Percentiles rank a stretch among this genome's conserved stretches.
phyloP scores from a whole-genome alignment of 1,284 basidiomycete species.

The Caloboletus inedulis region DNA sequence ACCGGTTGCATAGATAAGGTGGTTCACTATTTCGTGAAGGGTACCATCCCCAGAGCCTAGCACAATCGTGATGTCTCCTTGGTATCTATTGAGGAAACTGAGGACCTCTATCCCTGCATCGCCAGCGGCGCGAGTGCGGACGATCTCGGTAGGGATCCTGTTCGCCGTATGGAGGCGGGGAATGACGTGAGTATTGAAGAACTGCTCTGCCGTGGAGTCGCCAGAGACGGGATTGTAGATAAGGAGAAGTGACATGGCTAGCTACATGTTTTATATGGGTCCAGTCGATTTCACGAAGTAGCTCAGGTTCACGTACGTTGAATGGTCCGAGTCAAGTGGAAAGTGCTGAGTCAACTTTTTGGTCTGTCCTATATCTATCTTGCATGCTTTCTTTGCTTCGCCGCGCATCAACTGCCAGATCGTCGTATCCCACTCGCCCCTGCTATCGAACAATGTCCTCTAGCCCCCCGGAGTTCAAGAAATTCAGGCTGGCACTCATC shows the following conservation, averaged over 20 bases:
- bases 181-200: slow-evolving; percentile 60
- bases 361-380: slow-evolving; percentile 2
- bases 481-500: slow-evolving; percentile 82
- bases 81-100: slow-evolving; percentile 36
- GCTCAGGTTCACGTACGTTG: slow-evolving; percentile 16
- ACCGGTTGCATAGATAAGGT: slow-evolving; percentile 40
- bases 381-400: slow-evolving; percentile 20
- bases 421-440: not conserved
- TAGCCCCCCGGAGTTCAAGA: slow-evolving; percentile 47
- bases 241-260: slow-evolving; percentile 42
- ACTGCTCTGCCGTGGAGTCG: slow-evolving; percentile 37
- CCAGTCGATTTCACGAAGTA: slow-evolving; percentile 2
- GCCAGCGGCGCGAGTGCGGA: slow-evolving; percentile 49
- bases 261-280: not conserved
- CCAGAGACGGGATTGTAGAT: slow-evolving; percentile 54
- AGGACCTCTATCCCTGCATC: slow-evolving; percentile 60
- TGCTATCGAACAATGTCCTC: slow-evolving; percentile 28
- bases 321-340: not conserved
- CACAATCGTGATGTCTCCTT: slow-evolving; percentile 46
- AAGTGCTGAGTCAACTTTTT: not conserved
- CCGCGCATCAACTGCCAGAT: slow-evolving; percentile 5
- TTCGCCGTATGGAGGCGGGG: slow-evolving; percentile 55
- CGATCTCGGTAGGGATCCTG: slow-evolving; percentile 39
- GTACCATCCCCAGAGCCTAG: slow-evolving; percentile 91
- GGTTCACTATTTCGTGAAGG: slow-evolving; percentile 78